Evolutionary conservation across 2,329 filamentous ascomycete genomes (phyloP).

Genomic region (Didymella segeticola): DNA sequence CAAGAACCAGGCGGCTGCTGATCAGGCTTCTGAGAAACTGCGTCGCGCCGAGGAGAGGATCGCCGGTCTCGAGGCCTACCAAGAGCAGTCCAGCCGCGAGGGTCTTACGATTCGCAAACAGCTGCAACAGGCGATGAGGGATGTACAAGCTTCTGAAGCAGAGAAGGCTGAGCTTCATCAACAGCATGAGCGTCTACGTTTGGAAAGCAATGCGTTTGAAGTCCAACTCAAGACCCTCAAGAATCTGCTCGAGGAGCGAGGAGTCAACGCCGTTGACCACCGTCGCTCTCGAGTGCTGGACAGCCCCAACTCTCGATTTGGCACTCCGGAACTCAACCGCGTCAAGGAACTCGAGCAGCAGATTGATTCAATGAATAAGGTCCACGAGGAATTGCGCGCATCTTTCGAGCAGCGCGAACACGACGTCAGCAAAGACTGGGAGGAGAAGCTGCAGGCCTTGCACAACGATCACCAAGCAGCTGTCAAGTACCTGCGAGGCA

Average conservation of each 20-base stretch:
- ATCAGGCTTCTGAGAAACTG: slow-evolving; percentile 84
- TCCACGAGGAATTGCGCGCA: slow-evolving; percentile 84
- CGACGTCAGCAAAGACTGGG: slow-evolving; percentile 86
- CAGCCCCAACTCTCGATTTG: slow-evolving; percentile 75
- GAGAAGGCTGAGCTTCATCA: slow-evolving; percentile 83
- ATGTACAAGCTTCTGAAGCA: slow-evolving; percentile 80
- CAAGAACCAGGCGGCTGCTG: slow-evolving; percentile 88
- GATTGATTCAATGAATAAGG: slow-evolving; percentile 75
- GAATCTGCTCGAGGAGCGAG: slow-evolving; percentile 87
- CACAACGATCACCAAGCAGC: slow-evolving; percentile 98
- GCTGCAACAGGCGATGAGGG: slow-evolving; percentile 81
- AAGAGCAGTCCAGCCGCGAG: slow-evolving; percentile 95
- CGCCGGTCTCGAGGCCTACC: slow-evolving; percentile 93
- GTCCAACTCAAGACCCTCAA: slow-evolving; percentile 94
- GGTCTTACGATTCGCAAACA: slow-evolving; percentile 89
- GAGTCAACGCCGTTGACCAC: slow-evolving; percentile 77
- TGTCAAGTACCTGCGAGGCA: slow-evolving; percentile 97
- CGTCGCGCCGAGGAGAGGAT: slow-evolving; percentile 95
- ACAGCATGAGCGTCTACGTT: slow-evolving; percentile 82
- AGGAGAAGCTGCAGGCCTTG: slow-evolving; percentile 90
- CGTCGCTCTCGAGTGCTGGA: slow-evolving; percentile 75
- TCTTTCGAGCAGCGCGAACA: slow-evolving; percentile 80
- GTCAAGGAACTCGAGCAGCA: slow-evolving; percentile 88
- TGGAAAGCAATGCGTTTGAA: slow-evolving; percentile 90
- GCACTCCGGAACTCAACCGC: slow-evolving; percentile 78